phyloP scores from a whole-genome alignment of 192 early-diverging fungal species.

The Pilaira anomala region DNA sequence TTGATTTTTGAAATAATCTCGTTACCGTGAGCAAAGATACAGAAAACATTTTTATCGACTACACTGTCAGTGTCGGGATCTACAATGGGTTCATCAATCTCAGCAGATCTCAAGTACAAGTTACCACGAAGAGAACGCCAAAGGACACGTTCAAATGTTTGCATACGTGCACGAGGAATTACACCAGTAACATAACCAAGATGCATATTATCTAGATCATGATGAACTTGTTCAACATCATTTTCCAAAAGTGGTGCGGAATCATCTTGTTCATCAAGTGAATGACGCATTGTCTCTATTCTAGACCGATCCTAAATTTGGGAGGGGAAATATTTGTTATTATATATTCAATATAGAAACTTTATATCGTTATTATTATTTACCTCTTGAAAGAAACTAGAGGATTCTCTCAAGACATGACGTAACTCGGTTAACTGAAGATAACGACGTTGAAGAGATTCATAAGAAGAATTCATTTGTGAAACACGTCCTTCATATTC shows the following conservation, averaged over 20 bases:
- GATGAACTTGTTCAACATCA: conserved; percentile 48
- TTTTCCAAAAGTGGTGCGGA: conserved; percentile 57
- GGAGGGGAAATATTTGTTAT: background rate
- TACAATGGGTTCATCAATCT: conserved; percentile 91
- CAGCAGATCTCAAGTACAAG: conserved; percentile 92
- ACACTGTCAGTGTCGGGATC: conserved; percentile 87
- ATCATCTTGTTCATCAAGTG: conserved; percentile 51
- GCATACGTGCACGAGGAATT: conserved; percentile 76
- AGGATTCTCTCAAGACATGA: conserved; percentile 86
- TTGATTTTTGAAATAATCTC: conserved; percentile 86
- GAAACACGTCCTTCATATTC: conserved; percentile 80
- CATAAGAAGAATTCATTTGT: conserved; percentile 86
- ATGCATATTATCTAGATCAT: conserved; percentile 42
- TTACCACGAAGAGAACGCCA: conserved; percentile 98
- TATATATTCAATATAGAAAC: background rate
- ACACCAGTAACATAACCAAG: conserved; percentile 94
- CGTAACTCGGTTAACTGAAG: conserved; percentile 87
- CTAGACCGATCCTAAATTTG: conserved; percentile 17
- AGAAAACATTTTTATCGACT: conserved; percentile 95
- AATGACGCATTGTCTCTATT: conserved; percentile 34
- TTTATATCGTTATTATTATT: background rate
- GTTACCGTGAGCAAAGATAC: conserved; percentile 96
- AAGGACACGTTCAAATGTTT: conserved; percentile 91
- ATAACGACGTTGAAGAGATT: conserved; percentile 82
- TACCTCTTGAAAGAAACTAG: conserved; percentile 78